These are phyloP conservation scores for Vigna angularis DNA, from an alignment of 306 rosid species.

Conservation along the genomic window DNA sequence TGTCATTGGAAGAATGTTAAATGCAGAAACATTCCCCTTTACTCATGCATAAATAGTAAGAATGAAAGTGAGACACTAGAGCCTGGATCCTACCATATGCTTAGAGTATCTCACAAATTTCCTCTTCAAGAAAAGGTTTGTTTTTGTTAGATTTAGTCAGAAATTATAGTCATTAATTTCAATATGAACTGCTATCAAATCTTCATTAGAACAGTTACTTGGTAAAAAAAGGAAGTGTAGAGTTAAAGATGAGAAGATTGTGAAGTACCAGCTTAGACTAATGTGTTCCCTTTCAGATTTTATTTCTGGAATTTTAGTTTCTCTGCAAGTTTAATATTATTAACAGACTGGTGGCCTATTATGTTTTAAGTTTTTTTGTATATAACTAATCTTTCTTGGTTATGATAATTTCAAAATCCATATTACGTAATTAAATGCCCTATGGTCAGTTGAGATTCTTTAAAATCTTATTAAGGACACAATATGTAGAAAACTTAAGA, in stretches of 20 bases:
- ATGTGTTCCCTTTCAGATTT: conserved; percentile 1
- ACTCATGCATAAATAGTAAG: conserved; percentile 46
- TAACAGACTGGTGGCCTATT: not conserved
- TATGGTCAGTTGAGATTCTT: not conserved
- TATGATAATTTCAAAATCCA: conserved; percentile 21
- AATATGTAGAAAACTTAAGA: conserved; percentile 23
- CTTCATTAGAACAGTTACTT: conserved; percentile 35
- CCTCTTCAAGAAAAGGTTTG: conserved; percentile 68
- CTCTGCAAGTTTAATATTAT: not conserved
- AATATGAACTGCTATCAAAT: conserved; percentile 21
- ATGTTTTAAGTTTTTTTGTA: not conserved
- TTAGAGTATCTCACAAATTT: conserved; percentile 77
- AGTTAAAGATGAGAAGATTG: conserved; percentile 31
- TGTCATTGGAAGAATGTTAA: conserved; percentile 62
- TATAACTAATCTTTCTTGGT: conserved; percentile 2
- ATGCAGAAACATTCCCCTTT: conserved; percentile 59
- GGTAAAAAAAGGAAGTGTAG: conserved; percentile 23
- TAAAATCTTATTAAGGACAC: not conserved
- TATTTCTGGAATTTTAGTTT: conserved; percentile 31
- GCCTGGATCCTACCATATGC: conserved; percentile 71
- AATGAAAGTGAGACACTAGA: conserved; percentile 54
- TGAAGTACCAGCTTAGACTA: not conserved
- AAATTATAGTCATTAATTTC: conserved; percentile 29
- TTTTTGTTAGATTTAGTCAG: conserved; percentile 29
- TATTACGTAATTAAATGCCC: not conserved